phyloP scores from a whole-genome alignment of 306 rosid genomes.

The Castanea sativa region DNA sequence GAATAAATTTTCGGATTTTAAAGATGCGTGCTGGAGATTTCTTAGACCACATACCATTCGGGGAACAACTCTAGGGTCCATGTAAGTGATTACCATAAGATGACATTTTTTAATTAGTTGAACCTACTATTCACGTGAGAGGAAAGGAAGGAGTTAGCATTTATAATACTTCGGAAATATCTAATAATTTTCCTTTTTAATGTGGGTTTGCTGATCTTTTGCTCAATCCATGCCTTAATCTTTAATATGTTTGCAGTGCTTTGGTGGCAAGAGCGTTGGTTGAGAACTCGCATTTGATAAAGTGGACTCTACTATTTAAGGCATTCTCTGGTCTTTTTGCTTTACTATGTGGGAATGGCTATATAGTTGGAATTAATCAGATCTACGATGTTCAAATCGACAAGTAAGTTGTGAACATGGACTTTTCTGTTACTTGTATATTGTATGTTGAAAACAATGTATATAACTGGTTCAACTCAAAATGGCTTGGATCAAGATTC shows the following conservation, averaged over 20 bases:
- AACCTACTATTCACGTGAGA: too few relatives aligned
- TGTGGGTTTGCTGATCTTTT: neutral
- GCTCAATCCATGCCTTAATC: neutral
- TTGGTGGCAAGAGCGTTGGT: slow-evolving; percentile 88
- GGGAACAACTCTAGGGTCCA: slow-evolving; percentile 85
- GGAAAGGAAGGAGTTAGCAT: too few relatives aligned
- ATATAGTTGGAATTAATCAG: slow-evolving; percentile 97
- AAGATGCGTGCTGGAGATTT: slow-evolving; percentile 97
- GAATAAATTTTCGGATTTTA: slow-evolving; percentile 56
- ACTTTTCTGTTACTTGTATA: slow-evolving; percentile 15
- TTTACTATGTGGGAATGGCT: slow-evolving; percentile 89
- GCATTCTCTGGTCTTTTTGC: slow-evolving; percentile 92
- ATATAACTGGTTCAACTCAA: neutral
- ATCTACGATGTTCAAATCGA: slow-evolving; percentile 89
- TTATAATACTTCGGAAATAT: too few relatives aligned
- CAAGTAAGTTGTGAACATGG: slow-evolving; percentile 57
- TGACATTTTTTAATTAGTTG: neutral
- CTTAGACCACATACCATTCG: slow-evolving; percentile 95
- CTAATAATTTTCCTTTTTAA: neutral
- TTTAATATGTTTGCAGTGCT: slow-evolving; percentile 60
- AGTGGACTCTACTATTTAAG: slow-evolving; percentile 87
- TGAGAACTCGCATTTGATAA: slow-evolving; percentile 84
- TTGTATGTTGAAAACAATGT: neutral
- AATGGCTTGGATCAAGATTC: neutral
- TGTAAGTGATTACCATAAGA: slow-evolving; percentile 43